Evolutionary conservation across 176 grass and related monocot genomes (phyloP).

Genomic region (Carex littledalei): DNA sequence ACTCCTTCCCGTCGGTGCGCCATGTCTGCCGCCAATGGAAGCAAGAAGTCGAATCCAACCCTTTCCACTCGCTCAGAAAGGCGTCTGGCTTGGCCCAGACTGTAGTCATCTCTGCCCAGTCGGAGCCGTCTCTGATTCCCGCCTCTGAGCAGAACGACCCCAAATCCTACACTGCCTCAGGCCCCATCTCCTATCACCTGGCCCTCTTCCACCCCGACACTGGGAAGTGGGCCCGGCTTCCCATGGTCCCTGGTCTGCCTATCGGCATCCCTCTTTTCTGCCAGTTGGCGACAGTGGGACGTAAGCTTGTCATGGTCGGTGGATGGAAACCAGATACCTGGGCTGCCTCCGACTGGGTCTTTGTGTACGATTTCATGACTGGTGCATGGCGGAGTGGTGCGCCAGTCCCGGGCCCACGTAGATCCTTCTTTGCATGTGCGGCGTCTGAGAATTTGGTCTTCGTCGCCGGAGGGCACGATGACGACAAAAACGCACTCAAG

Average conservation of each 20-base stretch:
- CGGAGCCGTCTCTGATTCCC: conserved; percentile 11
- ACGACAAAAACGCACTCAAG: conserved; percentile 84
- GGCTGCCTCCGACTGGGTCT: conserved; percentile 60
- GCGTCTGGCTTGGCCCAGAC: conserved; percentile 32
- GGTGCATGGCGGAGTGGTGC: conserved; percentile 34
- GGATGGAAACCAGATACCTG: conserved; percentile 79
- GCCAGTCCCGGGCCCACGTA: conserved; percentile 18
- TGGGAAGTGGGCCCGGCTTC: conserved; percentile 40
- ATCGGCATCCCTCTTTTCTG: conserved; percentile 78
- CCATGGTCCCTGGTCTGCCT: conserved; percentile 18
- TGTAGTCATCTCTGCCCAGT: conserved; percentile 32
- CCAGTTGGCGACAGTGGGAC: conserved; percentile 46
- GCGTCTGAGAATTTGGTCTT: conserved; percentile 38
- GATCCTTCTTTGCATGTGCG: conserved; percentile 68
- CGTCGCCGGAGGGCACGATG: conserved; percentile 86
- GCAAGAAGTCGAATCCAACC: conserved; percentile 51
- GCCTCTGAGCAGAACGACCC: conserved; percentile 14
- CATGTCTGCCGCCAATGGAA: conserved; percentile 72
- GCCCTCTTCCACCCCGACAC: conserved; percentile 38
- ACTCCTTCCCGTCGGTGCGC: conserved; percentile 49
- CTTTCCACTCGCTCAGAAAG: conserved; percentile 38
- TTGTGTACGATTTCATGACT: conserved; percentile 59
- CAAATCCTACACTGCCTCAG: neutral
- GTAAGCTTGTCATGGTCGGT: conserved; percentile 58
- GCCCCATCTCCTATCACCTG: conserved; percentile 40